phyloP scores from a whole-genome alignment of 768 basidiomycete species.

The Neoboletus magnificus region DNA sequence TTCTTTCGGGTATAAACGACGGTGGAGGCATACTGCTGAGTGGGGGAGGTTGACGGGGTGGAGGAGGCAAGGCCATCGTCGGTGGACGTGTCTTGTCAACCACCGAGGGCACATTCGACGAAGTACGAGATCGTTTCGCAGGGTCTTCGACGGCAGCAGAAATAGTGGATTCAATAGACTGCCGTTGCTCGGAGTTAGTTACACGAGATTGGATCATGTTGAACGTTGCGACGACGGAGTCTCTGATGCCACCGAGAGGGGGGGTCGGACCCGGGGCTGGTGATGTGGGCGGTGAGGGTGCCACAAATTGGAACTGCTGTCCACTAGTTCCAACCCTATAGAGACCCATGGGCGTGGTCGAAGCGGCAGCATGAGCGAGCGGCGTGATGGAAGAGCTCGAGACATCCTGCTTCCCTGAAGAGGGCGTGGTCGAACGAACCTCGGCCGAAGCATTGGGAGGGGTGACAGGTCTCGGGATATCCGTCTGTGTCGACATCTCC shows the following conservation, averaged over 20 bases:
- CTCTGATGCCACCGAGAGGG: constrained; percentile 44
- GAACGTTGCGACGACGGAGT: constrained; percentile 47
- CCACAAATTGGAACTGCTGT: constrained; percentile 65
- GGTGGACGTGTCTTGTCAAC: constrained; percentile 82
- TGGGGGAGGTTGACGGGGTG: constrained; percentile 73
- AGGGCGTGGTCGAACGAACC: constrained; percentile 21
- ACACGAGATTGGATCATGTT: constrained; percentile 46
- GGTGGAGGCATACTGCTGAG: constrained; percentile 72
- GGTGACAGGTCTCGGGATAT: constrained; percentile 40
- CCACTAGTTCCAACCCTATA: constrained; percentile 54
- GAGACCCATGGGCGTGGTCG: constrained; percentile 37
- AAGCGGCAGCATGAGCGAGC: constrained; percentile 32
- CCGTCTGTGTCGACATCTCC: constrained; percentile 81
- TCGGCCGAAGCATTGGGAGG: constrained; percentile 32
- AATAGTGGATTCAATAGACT: constrained; percentile 69
- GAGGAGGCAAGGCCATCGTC: constrained; percentile 80
- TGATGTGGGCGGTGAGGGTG: constrained; percentile 40
- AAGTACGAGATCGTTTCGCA: constrained; percentile 55
- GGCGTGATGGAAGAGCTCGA: constrained; percentile 33
- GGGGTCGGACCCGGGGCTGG: constrained; percentile 28
- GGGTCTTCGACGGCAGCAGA: constrained; percentile 50
- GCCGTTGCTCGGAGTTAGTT: constrained; percentile 57
- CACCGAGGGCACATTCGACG: constrained; percentile 50
- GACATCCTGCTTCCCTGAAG: constrained; percentile 21
- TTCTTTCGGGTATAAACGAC: constrained; percentile 68